Base-by-base conservation (phyloP, 257 asterid genomes). In the Solanum bulbocastanum region DNA sequence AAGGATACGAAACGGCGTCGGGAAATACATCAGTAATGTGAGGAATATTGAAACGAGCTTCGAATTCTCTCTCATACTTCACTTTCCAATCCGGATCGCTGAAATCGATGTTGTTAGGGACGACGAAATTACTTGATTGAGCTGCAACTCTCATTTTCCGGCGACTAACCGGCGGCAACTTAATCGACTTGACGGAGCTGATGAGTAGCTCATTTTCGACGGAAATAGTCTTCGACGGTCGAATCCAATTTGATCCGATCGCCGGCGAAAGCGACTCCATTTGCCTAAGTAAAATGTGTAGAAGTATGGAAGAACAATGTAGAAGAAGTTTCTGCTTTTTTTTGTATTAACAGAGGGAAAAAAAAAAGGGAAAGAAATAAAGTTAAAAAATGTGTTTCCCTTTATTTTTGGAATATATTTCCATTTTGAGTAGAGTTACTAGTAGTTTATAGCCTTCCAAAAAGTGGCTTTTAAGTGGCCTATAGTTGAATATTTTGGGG, bases 1-100 rank as follows among this genome's bases (percentile, higher is more conserved):
- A 96, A 60, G 98, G 98, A 73, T 93, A 93, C 4, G 95, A 91
- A 88, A 88, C 94, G 52, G 96, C 91, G 87, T 93, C 93, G 65
- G 90, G 88, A 22, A 92, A 87, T n/a, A 88, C 89, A 91, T 95
- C 95, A 5, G 94, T 92, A 68, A 96, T 22, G 69, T 94, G 98
- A 44, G 98, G 98, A 88, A 95, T 92, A 23, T 89, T 90, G 90
- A 96, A 95, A 73, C 98, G 94, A 87, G 92, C 91, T 76, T 92
- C 96, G 84, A 96, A 93, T 23, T 96, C 96, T 66, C 87, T 84
- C 94, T 93, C 92, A 89, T 90, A 95, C 90, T 93, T 95, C 1
- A 88, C 58, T 93, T 93, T 96, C 98, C 98, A 96, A 56, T 93
- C 93, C 35, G 95, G 96, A 92, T 96, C 98, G 87, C 89, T 90